Base-by-base conservation (phyloP, 306 rosid genomes). In the Prunus mongolica region DNA sequence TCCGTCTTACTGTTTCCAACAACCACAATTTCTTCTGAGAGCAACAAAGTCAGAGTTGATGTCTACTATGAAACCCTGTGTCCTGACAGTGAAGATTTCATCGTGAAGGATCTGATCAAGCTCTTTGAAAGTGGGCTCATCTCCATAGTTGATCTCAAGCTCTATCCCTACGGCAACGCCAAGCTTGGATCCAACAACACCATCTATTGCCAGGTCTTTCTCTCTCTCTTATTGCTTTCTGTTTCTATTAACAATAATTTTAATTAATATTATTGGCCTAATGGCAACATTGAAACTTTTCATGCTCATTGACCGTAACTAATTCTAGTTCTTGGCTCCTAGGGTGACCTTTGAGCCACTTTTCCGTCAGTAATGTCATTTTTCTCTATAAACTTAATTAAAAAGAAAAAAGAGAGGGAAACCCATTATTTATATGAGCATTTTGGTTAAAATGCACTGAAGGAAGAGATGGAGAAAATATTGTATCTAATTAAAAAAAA, bases 91-190 rank as follows among this genome's bases (percentile, higher is more conserved):
- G 49, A 6, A 5, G 69, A 81, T 14, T 79, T 82, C 78, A 32
- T 79, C 15, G 32, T 79, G 1, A 83, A 83, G 13, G 45, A 75
- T 22, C 81, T 83, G 45, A 51, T 67, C 32, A 64, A 75, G 52
- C 78, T 79, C 65, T 75, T 79, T 57, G 22, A 57, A 16, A 55
- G 45, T 49, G 76, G 71, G 10, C 65, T 83, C 34, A 51, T 64
- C 76, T 65, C 80, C 75, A 5, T 72, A n/a, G 67, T 71, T 25
- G 74, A 78, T 67, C 81, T 84, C 60, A 65, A 78, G 1, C 80
- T 81, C 71, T 61, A 70, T 70, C 88, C 88, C 12, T 81, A 47
- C 66, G 85, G 85, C 72, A 84, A 84, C 72, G 76, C 85, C 64
- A 57, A 20, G 58, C 19, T 84, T 28, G 64, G 71, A 70, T 61